A percentile compares a stretch with the other conserved stretches of the same genome.
These are phyloP conservation scores for Sphaerosporella brunnea DNA, from an alignment of 495 filamentous ascomycete species.

Conservation along the genomic window DNA sequence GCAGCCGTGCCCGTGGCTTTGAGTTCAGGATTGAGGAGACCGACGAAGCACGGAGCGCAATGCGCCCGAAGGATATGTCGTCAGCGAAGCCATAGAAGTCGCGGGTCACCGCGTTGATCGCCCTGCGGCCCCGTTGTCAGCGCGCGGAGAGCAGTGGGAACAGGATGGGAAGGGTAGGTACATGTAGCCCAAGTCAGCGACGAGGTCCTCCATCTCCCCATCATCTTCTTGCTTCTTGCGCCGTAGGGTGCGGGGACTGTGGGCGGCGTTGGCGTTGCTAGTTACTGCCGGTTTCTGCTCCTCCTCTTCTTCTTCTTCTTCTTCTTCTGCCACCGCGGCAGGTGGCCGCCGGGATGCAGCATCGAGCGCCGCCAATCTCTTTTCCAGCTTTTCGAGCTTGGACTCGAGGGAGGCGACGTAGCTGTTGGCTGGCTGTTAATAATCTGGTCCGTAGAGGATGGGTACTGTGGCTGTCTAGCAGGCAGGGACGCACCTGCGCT, in stretches of 20 bases:
- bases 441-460: no score
- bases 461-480: no score
- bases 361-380: slow-evolving; percentile 25
- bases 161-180: slow-evolving; percentile 29
- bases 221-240: slow-evolving; percentile 39
- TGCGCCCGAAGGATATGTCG: slow-evolving; percentile 72
- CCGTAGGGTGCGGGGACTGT: slow-evolving; percentile 2
- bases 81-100: slow-evolving; percentile 77
- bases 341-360: no score
- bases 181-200: slow-evolving; percentile 69
- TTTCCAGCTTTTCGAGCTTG: slow-evolving; percentile 70
- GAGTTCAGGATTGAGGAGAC: slow-evolving; percentile 35
- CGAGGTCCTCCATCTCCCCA: slow-evolving; percentile 59
- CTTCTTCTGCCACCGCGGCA: not conserved
- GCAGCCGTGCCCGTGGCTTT: slow-evolving; percentile 39
- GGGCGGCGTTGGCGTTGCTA: not conserved
- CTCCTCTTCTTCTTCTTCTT: not conserved
- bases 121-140: slow-evolving; percentile 31
- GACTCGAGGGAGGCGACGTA: slow-evolving; percentile 86
- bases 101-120: slow-evolving; percentile 76
- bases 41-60: slow-evolving; percentile 48
- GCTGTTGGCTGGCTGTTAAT: no score
- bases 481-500: slow-evolving; percentile 42
- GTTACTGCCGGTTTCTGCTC: not conserved
- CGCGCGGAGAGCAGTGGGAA: not conserved